Conservation (phyloP, 2,329 filamentous ascomycete species). For the Nemania sp. region DNA sequence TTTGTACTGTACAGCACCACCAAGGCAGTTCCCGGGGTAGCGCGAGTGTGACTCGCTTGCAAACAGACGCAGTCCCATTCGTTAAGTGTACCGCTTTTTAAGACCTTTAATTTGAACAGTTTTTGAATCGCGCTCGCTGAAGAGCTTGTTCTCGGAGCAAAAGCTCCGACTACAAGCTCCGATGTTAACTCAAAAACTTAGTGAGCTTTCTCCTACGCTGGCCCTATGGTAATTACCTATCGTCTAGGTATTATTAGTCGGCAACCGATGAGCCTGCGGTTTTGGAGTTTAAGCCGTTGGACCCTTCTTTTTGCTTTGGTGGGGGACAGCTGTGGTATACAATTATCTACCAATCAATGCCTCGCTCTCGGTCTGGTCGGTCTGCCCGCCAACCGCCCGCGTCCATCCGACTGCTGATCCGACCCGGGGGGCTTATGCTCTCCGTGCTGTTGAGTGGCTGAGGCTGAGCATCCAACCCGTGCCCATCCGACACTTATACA, state of each 20-base stretch:
- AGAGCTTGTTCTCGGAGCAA: slow-evolving; percentile 10
- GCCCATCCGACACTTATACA: neutral
- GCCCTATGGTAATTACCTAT: too few relatives aligned
- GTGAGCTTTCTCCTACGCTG: neutral
- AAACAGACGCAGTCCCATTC: neutral
- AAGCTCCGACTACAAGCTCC: slow-evolving; percentile 8
- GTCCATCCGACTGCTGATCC: too few relatives aligned
- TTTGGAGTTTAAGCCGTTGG: slow-evolving; percentile 5
- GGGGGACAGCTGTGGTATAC: slow-evolving; percentile 1
- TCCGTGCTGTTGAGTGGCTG: neutral
- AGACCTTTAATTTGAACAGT: neutral
- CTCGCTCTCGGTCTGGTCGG: slow-evolving; percentile 9
- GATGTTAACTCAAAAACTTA: too few relatives aligned
- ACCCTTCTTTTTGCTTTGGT: slow-evolving; percentile 2
- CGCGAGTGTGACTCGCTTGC: neutral
- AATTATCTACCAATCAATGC: slow-evolving; percentile 9
- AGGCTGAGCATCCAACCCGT: neutral
- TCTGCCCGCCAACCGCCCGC: slow-evolving; percentile 11
- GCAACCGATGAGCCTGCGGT: neutral
- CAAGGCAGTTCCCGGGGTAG: neutral
- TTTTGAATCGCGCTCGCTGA: neutral
- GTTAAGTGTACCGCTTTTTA: neutral
- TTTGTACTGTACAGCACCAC: neutral
- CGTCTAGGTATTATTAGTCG: neutral
- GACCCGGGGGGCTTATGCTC: slow-evolving; percentile 1